These are phyloP conservation scores for Boletus huronensis DNA, from an alignment of 768 basidiomycete genomes.

Conservation along the genomic window DNA sequence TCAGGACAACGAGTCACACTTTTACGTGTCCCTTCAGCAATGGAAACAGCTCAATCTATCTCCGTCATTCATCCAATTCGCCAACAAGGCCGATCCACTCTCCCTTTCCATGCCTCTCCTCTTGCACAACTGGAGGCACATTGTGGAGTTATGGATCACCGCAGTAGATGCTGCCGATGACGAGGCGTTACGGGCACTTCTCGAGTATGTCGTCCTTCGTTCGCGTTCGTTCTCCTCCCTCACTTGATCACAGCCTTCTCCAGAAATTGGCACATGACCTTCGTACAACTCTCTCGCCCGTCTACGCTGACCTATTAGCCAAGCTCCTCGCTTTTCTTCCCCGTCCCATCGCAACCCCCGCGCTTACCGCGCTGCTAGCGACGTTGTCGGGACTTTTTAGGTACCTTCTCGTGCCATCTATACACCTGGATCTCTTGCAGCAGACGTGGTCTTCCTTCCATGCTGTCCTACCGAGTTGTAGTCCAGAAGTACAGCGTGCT, in stretches of 20 bases:
- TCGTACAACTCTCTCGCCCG: conserved; percentile 67
- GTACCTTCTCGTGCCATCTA: conserved; percentile 65
- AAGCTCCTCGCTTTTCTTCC: conserved; percentile 56
- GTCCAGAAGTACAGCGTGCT: conserved; percentile 69
- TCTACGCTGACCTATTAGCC: conserved; percentile 53
- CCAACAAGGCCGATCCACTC: conserved; percentile 53
- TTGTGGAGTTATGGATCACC: conserved; percentile 61
- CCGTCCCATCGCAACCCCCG: conserved; percentile 54
- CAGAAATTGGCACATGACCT: conserved; percentile 80
- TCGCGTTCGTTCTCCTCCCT: conserved; percentile 6
- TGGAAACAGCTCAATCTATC: conserved; percentile 82
- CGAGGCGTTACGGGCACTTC: conserved; percentile 67
- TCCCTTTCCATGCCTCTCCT: conserved; percentile 77
- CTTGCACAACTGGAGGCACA: conserved; percentile 72
- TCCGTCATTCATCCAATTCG: conserved; percentile 69
- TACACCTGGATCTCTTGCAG: conserved; percentile 48
- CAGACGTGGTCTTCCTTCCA: conserved; percentile 59
- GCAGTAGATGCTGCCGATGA: conserved; percentile 61
- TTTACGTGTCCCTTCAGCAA: conserved; percentile 67
- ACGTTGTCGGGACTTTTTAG: conserved; percentile 71
- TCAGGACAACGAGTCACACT: conserved; percentile 77
- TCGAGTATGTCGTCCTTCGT: conserved; percentile 54
- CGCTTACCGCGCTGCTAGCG: conserved; percentile 60
- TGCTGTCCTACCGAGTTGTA: conserved; percentile 51
- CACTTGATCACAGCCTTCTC: conserved; percentile 49